Evolutionary conservation across 2,329 filamentous ascomycete genomes (phyloP).

Genomic region (Akanthomyces dipterigenus): DNA sequence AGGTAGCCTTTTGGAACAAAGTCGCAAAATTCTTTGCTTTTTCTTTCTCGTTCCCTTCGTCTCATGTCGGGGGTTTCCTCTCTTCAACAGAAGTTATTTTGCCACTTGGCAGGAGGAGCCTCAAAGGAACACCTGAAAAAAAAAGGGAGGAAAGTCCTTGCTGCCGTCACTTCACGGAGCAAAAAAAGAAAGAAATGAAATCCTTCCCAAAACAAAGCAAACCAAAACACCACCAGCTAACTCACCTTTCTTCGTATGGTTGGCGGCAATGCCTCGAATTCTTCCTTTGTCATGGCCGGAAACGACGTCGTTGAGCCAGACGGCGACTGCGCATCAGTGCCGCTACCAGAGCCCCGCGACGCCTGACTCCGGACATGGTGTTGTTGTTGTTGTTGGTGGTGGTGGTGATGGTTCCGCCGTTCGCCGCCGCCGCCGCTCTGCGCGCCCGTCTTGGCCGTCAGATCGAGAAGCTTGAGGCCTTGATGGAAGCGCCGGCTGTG

Average conservation of each 20-base stretch:
- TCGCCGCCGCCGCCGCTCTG: not conserved
- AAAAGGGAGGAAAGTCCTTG: not conserved
- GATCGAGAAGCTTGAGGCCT: slow-evolving; percentile 9
- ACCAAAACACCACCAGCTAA: too few species aligned
- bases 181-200: not conserved
- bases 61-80: not conserved
- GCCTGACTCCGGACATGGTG: not conserved
- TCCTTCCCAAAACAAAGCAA: not conserved
- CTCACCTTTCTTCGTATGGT: slow-evolving; percentile 19
- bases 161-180: too few species aligned
- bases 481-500: not conserved
- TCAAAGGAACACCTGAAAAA: not conserved
- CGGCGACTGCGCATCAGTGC: not conserved
- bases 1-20: not conserved
- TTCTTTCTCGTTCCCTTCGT: not conserved
- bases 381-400: not conserved
- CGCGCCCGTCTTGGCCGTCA: not conserved
- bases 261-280: slow-evolving; percentile 14
- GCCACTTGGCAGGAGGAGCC: not conserved
- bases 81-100: not conserved
- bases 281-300: slow-evolving; percentile 12
- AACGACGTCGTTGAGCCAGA: not conserved
- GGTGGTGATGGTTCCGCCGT: not conserved
- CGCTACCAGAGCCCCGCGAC: slow-evolving; percentile 8
- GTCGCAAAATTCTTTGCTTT: not conserved